Conservation (phyloP, 2,329 filamentous ascomycete genomes). For the Diaporthe ampelina region DNA sequence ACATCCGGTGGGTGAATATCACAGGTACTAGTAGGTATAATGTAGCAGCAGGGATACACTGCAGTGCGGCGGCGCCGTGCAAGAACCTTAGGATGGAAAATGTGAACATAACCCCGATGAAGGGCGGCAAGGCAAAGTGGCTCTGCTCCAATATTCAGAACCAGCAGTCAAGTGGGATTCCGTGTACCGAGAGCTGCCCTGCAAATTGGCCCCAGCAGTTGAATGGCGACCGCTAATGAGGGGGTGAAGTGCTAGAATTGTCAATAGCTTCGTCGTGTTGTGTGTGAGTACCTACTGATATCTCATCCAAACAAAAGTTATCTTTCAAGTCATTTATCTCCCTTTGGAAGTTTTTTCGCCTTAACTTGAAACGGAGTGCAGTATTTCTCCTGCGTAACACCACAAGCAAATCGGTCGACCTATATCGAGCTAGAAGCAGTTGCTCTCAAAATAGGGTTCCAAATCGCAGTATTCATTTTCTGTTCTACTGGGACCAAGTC, state of each 20-base stretch:
- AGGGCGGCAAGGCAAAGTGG: constrained; percentile 56
- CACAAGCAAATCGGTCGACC: background rate
- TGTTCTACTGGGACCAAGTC: background rate
- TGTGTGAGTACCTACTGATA: background rate
- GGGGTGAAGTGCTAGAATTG: background rate
- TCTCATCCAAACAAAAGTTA: no score
- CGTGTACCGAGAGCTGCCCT: constrained; percentile 55
- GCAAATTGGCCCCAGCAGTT: constrained; percentile 56
- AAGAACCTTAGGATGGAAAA: constrained; percentile 59
- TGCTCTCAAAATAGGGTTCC: background rate
- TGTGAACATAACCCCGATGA: constrained; percentile 59
- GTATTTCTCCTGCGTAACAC: background rate
- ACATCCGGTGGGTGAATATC: constrained; percentile 64
- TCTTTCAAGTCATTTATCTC: background rate
- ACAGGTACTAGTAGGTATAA: constrained; percentile 64
- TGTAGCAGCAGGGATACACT: constrained; percentile 62
- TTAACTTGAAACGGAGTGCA: background rate
- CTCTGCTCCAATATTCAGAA: constrained; percentile 59
- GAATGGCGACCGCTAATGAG: constrained; percentile 46
- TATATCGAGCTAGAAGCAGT: background rate
- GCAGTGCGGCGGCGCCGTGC: constrained; percentile 57
- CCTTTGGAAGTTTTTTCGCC: background rate
- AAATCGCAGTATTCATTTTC: background rate
- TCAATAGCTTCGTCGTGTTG: background rate
- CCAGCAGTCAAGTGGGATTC: constrained; percentile 51